Evolutionary conservation across 306 rosid species (phyloP), one percentile per base, ranked within the genome.

Genomic region (Corylus heterophylla): DNA sequence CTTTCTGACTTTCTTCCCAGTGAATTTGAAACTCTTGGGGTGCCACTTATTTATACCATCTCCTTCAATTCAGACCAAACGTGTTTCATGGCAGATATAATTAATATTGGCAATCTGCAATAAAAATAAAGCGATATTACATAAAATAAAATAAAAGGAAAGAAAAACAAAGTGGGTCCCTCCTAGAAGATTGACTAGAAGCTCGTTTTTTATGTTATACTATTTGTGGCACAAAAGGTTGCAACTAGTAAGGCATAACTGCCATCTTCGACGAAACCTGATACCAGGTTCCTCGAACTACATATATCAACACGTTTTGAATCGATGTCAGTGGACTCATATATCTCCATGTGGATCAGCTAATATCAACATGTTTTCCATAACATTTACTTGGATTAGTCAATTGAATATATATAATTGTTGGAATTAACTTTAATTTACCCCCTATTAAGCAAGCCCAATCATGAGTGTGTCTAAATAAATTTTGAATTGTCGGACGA

Each of bases 221-320:
- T 9, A 18, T 31, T 31, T 42, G 52, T 17, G 5, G 48, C n/a
- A 1, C 12, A 68, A 67, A 5, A n/a, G 51, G 72, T 4, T 9
- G 51, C 52, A 4, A 27, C 4, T 62, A 6, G 4, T 0, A 4
- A 11, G 17, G 16, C 49, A 8, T 39, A 18, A 67, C 72, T 42
- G 8, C 48, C 69, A 12, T 13, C 25, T 68, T 68, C 72, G 50
- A 42, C 51, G 72, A 68, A 68, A 68, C 72, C 8, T 12, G 72
- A 68, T 39, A 12, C 72, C 4, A 4, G 72, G 29, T 42, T 68
- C 72, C 72, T 44, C 8, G 13, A 63, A 2, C n/a, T 31, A 31
- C 35, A 31, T 31, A 18, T 12, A 42, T 18, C 66, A 25, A 10
- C 27, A 8, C n/a, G 66, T 10, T 25, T 22, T 22, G 66, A 16